Base-by-base conservation (phyloP, 495 filamentous ascomycete species). In the Daldinia loculata region DNA sequence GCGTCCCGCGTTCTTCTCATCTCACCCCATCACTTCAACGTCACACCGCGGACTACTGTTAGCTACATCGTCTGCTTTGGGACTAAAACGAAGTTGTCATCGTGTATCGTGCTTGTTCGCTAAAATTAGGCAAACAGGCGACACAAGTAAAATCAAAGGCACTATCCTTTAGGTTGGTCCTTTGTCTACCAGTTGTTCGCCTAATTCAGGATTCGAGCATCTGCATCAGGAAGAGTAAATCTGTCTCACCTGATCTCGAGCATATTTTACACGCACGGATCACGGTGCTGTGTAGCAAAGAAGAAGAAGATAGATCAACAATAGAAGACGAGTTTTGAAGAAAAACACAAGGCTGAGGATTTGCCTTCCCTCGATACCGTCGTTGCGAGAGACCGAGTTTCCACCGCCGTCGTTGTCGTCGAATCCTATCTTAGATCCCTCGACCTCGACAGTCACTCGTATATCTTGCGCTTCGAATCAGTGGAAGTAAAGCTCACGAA, bases 281-380 rank as follows among this genome's bases (percentile, higher is more conserved):
- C 66, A 67, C 71, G 70, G 74, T 77, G 75, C 74, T 75, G 70
- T 77, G 74, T 76, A 76, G 70, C 63, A 70, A 68, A 63, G 45
- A 67, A 36, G 30, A 32, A 75, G 34, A 36, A 76, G 61, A 74
- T 76, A 75, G 75, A 72, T 61, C 39, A 69, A 73, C 73, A 77
- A 72, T 75, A 77, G 66, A 76, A 48, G 58, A 72, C 72, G 74
- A 77, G 30, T 60, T 63, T 71, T 66, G 63, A 70, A 59, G 29
- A 61, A 48, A 41, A 53, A 36, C 34, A 22, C 24, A 57, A 66
- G 61, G 52, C 61, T 59, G 61, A 69, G 61, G 51, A 66, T 17
- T 64, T 51, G 45, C 52, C 51, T 66, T 69, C 57, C 62, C 43
- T 59, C 70, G 65, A 69, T 71, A 43, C 57, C 70, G 70, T 75